phyloP scores from a whole-genome alignment of 1,139 yeast species.

The Pichia terricola region DNA sequence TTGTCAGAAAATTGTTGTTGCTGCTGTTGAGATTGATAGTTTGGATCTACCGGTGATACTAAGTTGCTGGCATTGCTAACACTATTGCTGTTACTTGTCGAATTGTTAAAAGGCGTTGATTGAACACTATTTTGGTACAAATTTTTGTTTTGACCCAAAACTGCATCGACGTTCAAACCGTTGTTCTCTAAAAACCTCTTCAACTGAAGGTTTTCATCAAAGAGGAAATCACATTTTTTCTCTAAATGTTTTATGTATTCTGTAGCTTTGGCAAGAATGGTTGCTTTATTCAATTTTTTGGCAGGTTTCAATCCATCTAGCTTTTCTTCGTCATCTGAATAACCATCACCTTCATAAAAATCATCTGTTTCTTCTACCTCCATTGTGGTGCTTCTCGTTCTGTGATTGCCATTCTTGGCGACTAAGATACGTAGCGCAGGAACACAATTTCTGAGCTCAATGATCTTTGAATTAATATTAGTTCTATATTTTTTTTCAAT shows the following conservation, averaged over 20 bases:
- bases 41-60: constrained; percentile 10
- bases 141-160: not conserved
- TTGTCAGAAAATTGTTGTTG: constrained; percentile 13
- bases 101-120: constrained; percentile 7
- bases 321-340: constrained; percentile 30
- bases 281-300: constrained; percentile 49
- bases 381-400: constrained; percentile 15
- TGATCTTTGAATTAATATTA: constrained; percentile 63
- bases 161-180: constrained; percentile 2
- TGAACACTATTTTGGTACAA: not conserved
- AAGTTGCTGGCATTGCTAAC: constrained; percentile 8
- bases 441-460: constrained; percentile 65
- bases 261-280: constrained; percentile 52
- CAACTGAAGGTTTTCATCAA: constrained; percentile 35
- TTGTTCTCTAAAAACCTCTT: constrained; percentile 16
- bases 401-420: constrained; percentile 26
- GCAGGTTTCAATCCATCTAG: constrained; percentile 59
- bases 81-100: constrained; percentile 7
- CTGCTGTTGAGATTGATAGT: constrained; percentile 4
- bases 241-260: constrained; percentile 41
- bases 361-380: constrained; percentile 25
- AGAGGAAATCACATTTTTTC: constrained; percentile 35
- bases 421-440: constrained; percentile 47
- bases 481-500: constrained; percentile 74
- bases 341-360: constrained; percentile 34